Conservation (phyloP, 768 basidiomycete genomes). For the Tulasnella sp. region DNA sequence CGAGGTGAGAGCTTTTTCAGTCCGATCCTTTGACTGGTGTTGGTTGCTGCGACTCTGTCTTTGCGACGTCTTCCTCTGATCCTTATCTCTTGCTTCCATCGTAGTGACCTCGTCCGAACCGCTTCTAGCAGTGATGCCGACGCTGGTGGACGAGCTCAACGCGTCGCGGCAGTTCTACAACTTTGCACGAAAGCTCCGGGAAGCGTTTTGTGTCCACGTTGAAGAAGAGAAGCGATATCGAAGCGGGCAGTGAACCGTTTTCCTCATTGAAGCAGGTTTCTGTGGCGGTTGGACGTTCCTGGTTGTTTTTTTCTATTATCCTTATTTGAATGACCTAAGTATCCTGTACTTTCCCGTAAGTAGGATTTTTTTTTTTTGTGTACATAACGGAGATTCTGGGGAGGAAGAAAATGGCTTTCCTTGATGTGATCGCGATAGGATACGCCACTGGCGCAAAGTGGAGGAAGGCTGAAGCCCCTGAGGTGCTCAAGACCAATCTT, state of each 20-base stretch:
- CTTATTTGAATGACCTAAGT: background rate
- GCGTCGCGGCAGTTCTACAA: slow-evolving; percentile 53
- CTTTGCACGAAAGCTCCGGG: slow-evolving; percentile 57
- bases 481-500: too few species aligned
- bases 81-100: background rate
- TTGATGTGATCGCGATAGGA: too few species aligned
- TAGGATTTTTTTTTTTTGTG: background rate
- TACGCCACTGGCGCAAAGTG: too few species aligned
- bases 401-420: too few species aligned
- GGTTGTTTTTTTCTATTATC: background rate
- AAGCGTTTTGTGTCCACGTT: slow-evolving; percentile 19
- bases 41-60: background rate
- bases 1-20: slow-evolving; percentile 40
- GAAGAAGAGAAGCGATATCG: slow-evolving; percentile 14
- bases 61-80: background rate
- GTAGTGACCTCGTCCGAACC: slow-evolving; percentile 76
- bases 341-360: background rate
- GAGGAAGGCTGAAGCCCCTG: too few species aligned
- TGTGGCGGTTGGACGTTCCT: background rate
- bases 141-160: slow-evolving; percentile 61
- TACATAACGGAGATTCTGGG: background rate
- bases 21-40: background rate
- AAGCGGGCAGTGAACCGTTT: slow-evolving; percentile 1
- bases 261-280: too few species aligned
- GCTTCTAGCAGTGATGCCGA: slow-evolving; percentile 49